Conservation (phyloP, 169 alveolate species). For the Plasmodium reichenowi region DNA sequence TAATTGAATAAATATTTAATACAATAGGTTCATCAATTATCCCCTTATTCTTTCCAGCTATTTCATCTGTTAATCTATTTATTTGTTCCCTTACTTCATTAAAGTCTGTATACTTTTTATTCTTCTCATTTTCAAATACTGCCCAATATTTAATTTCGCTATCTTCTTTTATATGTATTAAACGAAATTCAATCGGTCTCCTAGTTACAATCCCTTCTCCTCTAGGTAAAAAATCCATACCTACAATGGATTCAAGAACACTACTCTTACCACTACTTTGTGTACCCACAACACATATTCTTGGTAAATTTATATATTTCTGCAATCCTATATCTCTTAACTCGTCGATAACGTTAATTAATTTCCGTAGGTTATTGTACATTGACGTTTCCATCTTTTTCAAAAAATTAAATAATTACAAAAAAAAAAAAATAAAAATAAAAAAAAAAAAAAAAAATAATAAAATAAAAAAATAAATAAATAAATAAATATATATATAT, state of each 20-base stretch:
- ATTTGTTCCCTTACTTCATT: constrained; percentile 93
- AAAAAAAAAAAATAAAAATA: constrained; percentile 6
- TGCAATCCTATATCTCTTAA: constrained; percentile 94
- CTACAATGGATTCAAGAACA: constrained; percentile 97
- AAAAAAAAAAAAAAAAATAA: constrained; percentile 1
- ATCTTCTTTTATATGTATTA: constrained; percentile 91
- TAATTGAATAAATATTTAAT: constrained; percentile 95
- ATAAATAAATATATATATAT: too few relatives aligned
- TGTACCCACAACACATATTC: constrained; percentile 91
- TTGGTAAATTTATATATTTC: constrained; percentile 92
- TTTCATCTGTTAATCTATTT: constrained; percentile 91
- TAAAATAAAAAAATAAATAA: not conserved
- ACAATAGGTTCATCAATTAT: constrained; percentile 98
- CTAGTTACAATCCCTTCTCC: constrained; percentile 99
- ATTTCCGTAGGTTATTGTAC: constrained; percentile 38
- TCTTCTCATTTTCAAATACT: constrained; percentile 83
- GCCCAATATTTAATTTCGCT: constrained; percentile 81
- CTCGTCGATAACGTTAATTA: constrained; percentile 85
- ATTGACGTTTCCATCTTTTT: constrained; percentile 45
- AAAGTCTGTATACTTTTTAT: constrained; percentile 91
- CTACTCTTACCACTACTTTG: constrained; percentile 92
- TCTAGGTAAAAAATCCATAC: constrained; percentile 97
- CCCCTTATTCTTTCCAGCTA: constrained; percentile 94
- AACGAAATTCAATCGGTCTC: constrained; percentile 97
- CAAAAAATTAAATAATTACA: not conserved